A percentile compares a stretch with the other conserved stretches of the same genome.
These are phyloP conservation scores for Melampsora larici-populina DNA, from an alignment of 1,284 basidiomycete species.

Conservation along the genomic window DNA sequence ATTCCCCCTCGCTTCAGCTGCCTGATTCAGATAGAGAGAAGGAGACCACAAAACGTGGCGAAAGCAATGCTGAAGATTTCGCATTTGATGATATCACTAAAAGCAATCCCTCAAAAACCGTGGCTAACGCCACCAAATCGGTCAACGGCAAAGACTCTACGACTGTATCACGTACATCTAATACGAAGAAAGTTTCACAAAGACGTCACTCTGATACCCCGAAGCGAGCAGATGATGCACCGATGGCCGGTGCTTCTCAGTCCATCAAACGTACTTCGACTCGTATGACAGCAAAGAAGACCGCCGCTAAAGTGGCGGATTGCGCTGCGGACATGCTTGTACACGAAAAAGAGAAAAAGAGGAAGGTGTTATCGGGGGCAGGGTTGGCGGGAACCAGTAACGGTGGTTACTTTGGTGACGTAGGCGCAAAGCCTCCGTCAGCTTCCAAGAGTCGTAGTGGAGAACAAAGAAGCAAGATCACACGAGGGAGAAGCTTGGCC, in stretches of 20 bases:
- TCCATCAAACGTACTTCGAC: constrained; percentile 12
- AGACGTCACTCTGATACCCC: not conserved
- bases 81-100: not conserved
- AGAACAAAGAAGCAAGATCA: not conserved
- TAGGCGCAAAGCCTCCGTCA: not conserved
- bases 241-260: not conserved
- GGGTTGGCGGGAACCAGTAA: constrained; percentile 10
- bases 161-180: not conserved
- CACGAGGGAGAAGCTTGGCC: not conserved
- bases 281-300: constrained; percentile 21
- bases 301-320: constrained; percentile 3
- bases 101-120: not conserved
- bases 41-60: too few species aligned
- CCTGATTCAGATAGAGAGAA: too few species aligned
- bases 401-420: constrained; percentile 24
- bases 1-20: too few species aligned
- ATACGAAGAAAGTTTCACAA: not conserved
- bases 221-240: not conserved
- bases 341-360: constrained; percentile 35
- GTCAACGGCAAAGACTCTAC: not conserved
- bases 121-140: not conserved
- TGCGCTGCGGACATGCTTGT: constrained; percentile 30
- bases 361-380: not conserved
- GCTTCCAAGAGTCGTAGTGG: not conserved
- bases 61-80: not conserved